Conservation (phyloP, 306 rosid genomes). For the Fragaria nilgerrensis region DNA sequence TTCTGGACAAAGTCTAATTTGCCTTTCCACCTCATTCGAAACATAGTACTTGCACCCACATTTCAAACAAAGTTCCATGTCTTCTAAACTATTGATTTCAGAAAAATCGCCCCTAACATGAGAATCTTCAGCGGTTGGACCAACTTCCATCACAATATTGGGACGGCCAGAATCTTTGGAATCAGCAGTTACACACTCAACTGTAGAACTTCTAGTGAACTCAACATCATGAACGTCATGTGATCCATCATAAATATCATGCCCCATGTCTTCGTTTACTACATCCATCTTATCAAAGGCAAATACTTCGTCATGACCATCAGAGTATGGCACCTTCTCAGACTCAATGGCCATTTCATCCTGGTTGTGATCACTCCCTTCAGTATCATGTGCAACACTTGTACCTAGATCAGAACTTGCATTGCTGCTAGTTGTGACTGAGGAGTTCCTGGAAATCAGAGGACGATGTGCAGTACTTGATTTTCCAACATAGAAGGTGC, state of each 20-base stretch:
- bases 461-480: constrained; percentile 57
- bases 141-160: constrained; percentile 29
- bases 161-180: constrained; percentile 34
- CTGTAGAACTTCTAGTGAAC: constrained; percentile 30
- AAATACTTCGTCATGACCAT: constrained; percentile 63
- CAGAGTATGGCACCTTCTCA: constrained; percentile 50
- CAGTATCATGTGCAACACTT: constrained; percentile 51
- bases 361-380: constrained; percentile 63
- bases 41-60: constrained; percentile 51
- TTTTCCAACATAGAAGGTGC: constrained; percentile 68
- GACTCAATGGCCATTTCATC: constrained; percentile 55
- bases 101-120: constrained; percentile 35
- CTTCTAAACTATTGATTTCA: constrained; percentile 38
- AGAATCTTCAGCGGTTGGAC: constrained; percentile 41
- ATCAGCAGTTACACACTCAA: constrained; percentile 27
- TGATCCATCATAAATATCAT: constrained; percentile 34
- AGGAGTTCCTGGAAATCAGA: constrained; percentile 74
- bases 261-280: constrained; percentile 38
- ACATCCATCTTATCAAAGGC: constrained; percentile 68
- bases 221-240: constrained; percentile 28
- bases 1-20: constrained; percentile 46
- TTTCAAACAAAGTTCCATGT: constrained; percentile 44
- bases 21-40: constrained; percentile 34
- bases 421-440: constrained; percentile 75
- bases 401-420: constrained; percentile 63